phyloP scores from a whole-genome alignment of 768 basidiomycete genomes.

The Mycena capillaripes region DNA sequence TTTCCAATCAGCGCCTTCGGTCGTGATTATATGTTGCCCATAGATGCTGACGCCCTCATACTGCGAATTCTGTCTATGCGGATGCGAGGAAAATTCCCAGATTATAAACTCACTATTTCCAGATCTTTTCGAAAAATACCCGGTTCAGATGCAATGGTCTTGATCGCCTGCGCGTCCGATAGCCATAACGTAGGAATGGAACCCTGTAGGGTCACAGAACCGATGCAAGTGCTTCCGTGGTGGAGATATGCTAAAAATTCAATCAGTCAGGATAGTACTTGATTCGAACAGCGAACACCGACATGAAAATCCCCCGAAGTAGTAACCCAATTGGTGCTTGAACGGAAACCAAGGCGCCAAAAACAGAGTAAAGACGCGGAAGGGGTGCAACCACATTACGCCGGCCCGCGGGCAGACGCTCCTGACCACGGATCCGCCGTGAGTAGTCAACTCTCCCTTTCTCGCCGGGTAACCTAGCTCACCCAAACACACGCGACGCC shows the following conservation, averaged over 20 bases:
- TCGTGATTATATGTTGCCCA: slow-evolving; percentile 56
- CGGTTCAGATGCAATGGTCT: slow-evolving; percentile 49
- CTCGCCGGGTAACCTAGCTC: no score
- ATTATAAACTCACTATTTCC: slow-evolving; percentile 51
- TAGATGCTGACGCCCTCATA: slow-evolving; percentile 10
- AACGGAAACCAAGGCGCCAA: slow-evolving; percentile 51
- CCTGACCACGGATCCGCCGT: neutral
- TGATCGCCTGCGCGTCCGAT: slow-evolving; percentile 60
- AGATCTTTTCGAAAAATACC: slow-evolving; percentile 56
- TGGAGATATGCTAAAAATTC: slow-evolving; percentile 49
- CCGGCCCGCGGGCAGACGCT: neutral
- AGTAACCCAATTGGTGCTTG: slow-evolving; percentile 49
- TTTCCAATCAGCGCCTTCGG: slow-evolving; percentile 62
- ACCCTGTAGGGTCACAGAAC: slow-evolving; percentile 50
- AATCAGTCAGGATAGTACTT: neutral
- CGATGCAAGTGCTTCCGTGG: slow-evolving; percentile 56
- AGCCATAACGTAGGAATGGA: slow-evolving; percentile 55
- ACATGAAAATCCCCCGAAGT: slow-evolving; percentile 53
- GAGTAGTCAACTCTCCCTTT: neutral
- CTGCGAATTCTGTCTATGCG: neutral
- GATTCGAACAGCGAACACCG: slow-evolving; percentile 24
- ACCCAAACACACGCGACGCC: slow-evolving; percentile 1
- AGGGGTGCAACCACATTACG: slow-evolving; percentile 52
- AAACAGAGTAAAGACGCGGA: slow-evolving; percentile 42
- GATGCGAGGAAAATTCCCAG: no score